Evolutionary conservation across 1,284 basidiomycete genomes (phyloP), one percentile per base, ranked within the genome.

Genomic region (Meira nashicola): DNA sequence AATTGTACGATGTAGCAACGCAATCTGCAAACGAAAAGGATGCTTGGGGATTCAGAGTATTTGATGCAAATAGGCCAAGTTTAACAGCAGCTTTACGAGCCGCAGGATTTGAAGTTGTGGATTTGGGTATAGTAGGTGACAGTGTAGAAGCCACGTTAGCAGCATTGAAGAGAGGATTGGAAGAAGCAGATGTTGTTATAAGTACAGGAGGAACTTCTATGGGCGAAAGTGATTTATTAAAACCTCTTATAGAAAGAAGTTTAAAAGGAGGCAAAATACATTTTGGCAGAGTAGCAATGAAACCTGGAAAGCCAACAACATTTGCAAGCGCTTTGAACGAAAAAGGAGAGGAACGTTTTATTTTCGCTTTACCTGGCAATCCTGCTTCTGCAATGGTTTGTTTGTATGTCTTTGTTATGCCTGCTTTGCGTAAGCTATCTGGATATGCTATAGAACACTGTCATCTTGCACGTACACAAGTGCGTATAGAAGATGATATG

Each of bases 131-230:
- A 65, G 85, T 88, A 1, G 78, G 82, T 1, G 90, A 93, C 77
- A 89, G 87, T 50, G 80, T 89, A 60, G 79, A 82, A 1, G 81
- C 84, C 1, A 89, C 90, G 62, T 81, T 86, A 12, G 71, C 79
- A 7, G 83, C 84, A 1, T 81, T 92, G 46, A 73, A 78, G 52
- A 78, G 77, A 23, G 90, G 86, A 0, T 80, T 89, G 3, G 78
- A 82, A 28, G 73, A 79, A 19, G 86, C 89, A 0, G 90, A 92
- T 71, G 78, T 93, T 2, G 76, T 92, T 9, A 79, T 93, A 10
- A 89, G 89, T 0, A 93, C 90, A 0, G 90, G 91, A 11, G 90
- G 90, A 2, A 92, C 90, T 1, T 89, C 88, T 5, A 93, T 93
- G 90, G 90, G 90, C 1, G 84, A 90, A 10, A 85, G 85, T 0